Evolutionary conservation across 2,329 filamentous ascomycete species (phyloP), one percentile per base, ranked within the genome.

Genomic region (Madurella mycetomatis): DNA sequence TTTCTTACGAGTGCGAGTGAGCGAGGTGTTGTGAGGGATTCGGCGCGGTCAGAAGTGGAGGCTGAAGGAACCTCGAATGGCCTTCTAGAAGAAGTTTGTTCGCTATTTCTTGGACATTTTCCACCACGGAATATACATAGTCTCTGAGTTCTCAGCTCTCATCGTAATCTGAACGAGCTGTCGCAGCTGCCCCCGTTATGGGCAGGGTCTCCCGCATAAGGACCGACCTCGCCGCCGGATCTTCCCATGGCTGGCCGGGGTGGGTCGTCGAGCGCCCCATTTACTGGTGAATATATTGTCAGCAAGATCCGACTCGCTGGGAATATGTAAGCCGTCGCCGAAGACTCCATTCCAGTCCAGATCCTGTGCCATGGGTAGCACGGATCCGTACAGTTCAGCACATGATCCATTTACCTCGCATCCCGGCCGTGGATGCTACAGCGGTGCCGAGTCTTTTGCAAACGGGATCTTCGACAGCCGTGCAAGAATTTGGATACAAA

Each of bases 151-250:
- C 25, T 25, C 25, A 25, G 25, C 25, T 7, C 7, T n/a, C 9
- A 19, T 5, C 11, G 5, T 17, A 41, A 25, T 39, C 41, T 41
- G 32, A 51, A 45, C 37, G 32, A 18, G 39, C 44, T 12, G 30
- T 31, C 39, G 16, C 37, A 43, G 37, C 44, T 13, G 37, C 30
- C 37, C 39, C 44, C 37, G 41, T 34, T 41, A 17, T 41, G 39
- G 16, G 51, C 15, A 5, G 19, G 40, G 51, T 43, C 45, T 39
- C 41, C 25, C 41, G 19, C 16, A 40, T 13, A 5, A 39, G 51
- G 40, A 37, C 45, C 47, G 30, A 30, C 32, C 25, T 49, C 41
- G 51, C 41, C 51, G 51, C 45, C 51, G 34, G 46, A 25, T 45
- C 32, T 32, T 45, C 9, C 46, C 51, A 45, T 39, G 4, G 34